Base-by-base conservation (phyloP, 495 filamentous ascomycete genomes). In the Cladorrhinum samala region DNA sequence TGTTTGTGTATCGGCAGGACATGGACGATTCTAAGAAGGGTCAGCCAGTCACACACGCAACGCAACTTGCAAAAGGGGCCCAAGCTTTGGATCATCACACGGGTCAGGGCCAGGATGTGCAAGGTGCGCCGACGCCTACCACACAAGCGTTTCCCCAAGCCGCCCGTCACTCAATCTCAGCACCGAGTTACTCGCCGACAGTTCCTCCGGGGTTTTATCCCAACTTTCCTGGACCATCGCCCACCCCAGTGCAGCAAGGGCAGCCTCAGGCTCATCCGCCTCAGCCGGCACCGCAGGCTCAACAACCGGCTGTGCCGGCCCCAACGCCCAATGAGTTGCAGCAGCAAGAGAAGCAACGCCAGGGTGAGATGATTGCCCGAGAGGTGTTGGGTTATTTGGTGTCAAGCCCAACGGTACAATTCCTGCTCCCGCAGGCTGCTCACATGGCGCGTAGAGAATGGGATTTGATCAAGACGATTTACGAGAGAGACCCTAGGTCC, bases 1-100 rank as follows among this genome's bases (percentile, higher is more conserved):
- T 87, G 8, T 86, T 94, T 54, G 87, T 93, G 9, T 82, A 87
- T 56, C 81, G 86, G 46, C 68, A 14, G 45, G 45, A 47, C 8
- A 23, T 17, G 2, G 45, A 75, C 51, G 76, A 77, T 49, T 72
- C 74, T 0, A 67, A 72, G 30, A 67, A 33, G 27, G 11, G 27
- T 33, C 27, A 33, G 6, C 11, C 27, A 33, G n/a, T n/a, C 9
- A 68, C 71, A 27, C 70, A 71, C 23, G 74, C 69, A 52, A 42
- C 55, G 6, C 38, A 17, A 4, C 46, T 49, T 8, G 20, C 51
- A 18, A 47, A 66, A 47, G 50, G 46, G 9, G 20, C 20, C 4
- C 46, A 48, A 25, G 43, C 38, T 4, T 41, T 40, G 21, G 27
- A 27, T 0, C 18, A 18, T 5, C 27, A 46, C 5, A 20, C 16